These are phyloP conservation scores for Fremontodendron californicum DNA, from an alignment of 345 rosid genomes.

Conservation along the genomic window DNA sequence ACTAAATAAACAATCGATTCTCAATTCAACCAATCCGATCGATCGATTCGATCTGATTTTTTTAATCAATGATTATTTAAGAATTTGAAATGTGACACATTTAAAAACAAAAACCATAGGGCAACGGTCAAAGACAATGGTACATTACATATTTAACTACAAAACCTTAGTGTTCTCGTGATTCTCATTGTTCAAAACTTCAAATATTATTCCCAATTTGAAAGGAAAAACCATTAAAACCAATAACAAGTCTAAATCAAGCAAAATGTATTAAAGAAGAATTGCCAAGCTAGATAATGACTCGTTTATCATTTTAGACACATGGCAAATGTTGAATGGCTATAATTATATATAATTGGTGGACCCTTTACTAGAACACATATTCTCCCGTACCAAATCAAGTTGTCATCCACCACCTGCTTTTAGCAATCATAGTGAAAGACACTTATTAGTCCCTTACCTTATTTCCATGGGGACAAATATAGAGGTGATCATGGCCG, in stretches of 20 bases:
- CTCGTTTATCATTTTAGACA: not conserved
- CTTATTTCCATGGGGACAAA: not conserved
- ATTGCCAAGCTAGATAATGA: not conserved
- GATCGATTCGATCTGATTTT: no score
- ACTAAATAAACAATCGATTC: no score
- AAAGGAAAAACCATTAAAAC: not conserved
- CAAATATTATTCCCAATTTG: not conserved
- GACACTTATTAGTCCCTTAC: not conserved
- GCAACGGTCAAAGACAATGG: not conserved
- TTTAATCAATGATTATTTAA: no score
- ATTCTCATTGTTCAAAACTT: not conserved
- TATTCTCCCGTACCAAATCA: constrained; percentile 12
- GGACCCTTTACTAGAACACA: not conserved
- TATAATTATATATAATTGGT: not conserved
- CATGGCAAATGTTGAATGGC: not conserved
- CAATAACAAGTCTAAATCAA: not conserved
- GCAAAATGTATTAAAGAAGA: not conserved
- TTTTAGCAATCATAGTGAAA: not conserved
- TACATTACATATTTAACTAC: not conserved
- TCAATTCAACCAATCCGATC: no score
- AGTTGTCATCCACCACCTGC: constrained; percentile 27
- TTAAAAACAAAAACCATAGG: not conserved
- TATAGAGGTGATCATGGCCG: no score
- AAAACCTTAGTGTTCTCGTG: not conserved
- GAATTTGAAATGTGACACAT: not conserved